Percentiles rank a stretch among this genome's conserved stretches.
Conservation (phyloP, 2,329 filamentous ascomycete species). For the Monosporascus sp. region DNA sequence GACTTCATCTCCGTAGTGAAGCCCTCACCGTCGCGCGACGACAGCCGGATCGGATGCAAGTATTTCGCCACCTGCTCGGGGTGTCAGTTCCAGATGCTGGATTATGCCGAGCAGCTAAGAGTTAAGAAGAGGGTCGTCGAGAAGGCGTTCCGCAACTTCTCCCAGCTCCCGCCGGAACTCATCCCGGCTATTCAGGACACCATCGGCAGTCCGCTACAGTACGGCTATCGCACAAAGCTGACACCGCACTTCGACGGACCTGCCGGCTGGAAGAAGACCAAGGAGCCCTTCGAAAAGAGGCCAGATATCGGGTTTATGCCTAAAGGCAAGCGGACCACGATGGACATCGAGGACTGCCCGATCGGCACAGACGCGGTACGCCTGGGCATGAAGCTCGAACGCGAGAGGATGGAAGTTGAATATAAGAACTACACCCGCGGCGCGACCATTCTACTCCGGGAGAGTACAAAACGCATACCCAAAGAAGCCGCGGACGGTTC, state of each 20-base stretch:
- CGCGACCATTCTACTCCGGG: constrained; percentile 82
- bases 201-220: constrained; percentile 84
- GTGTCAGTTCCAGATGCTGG: constrained; percentile 96
- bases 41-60: constrained; percentile 69
- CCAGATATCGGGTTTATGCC: constrained; percentile 87
- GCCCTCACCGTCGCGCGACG: constrained; percentile 71
- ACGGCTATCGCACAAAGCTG: constrained; percentile 92
- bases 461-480: constrained; percentile 67
- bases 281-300: constrained; percentile 49
- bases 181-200: constrained; percentile 77
- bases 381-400: constrained; percentile 71
- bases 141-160: constrained; percentile 90
- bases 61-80: constrained; percentile 88
- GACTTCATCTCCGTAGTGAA: constrained; percentile 76
- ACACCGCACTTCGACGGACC: constrained; percentile 93
- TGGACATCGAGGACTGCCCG: constrained; percentile 97
- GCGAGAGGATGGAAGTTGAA: constrained; percentile 68
- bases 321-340: constrained; percentile 72
- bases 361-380: constrained; percentile 86
- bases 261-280: constrained; percentile 49
- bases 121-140: constrained; percentile 85
- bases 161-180: constrained; percentile 67
- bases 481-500: constrained; percentile 34
- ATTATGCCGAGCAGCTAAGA: constrained; percentile 77
- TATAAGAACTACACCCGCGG: constrained; percentile 70